Base-by-base conservation (phyloP, 192 early-diverging fungal species). In the Entomortierella lignicola region DNA sequence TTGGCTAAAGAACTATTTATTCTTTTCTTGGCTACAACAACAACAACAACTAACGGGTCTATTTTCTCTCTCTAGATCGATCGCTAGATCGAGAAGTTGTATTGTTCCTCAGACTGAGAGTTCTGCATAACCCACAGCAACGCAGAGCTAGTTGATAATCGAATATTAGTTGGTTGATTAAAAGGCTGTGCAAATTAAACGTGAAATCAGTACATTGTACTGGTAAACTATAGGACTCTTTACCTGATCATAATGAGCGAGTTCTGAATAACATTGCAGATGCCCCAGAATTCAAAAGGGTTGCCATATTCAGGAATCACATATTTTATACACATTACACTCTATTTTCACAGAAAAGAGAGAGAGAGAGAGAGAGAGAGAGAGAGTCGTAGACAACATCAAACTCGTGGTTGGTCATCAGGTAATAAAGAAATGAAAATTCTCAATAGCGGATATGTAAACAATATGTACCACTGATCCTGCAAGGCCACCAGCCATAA, bases 401-500 rank as follows among this genome's bases (percentile, higher is more conserved):
- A 37, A 7, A 37, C 34, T 37, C 34, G 34, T 37, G 34, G 34
- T 37, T 37, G 34, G 10, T 55, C 32, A 18, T 20, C 2, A 13
- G 34, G 39, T 18, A 62, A 26, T 30, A 68, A 11, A 54, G 25
- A 21, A 29, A 60, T n/a, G 8, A 27, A 69, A 31, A 25, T n/a
- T n/a, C n/a, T n/a, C n/a, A 17, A 54, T 0, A 13, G 20, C 20
- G 37, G 0, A 21, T 0, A 27, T 25, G n/a, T 0, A 1, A 26
- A 6, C 2, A 25, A 21, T 47, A 5, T n/a, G n/a, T 83, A 88
- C 88, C 52, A 82, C 48, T 30, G 88, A 86, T 59, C 88, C 86
- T 20, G 86, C 88, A 55, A 89, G 73, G n/a, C 88, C 88, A 61
- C 85, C 85, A 17, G 85, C 88, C 72, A 89, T 85, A 41, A 86